Base-by-base conservation (phyloP, 306 rosid species). In the Prunus kanzakura region DNA sequence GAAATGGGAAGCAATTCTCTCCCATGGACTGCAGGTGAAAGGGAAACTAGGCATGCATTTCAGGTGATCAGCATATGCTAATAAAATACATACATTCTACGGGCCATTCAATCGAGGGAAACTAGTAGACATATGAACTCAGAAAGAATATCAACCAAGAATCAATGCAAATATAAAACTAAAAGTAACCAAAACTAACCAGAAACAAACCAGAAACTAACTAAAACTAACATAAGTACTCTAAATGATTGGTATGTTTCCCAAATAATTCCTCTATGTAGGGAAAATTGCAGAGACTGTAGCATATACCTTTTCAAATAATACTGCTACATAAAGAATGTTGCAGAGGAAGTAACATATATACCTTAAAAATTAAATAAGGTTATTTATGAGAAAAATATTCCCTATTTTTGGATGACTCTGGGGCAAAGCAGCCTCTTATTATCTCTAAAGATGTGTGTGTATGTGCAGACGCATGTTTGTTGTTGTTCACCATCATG, bases 1-100 rank as follows among this genome's bases (percentile, higher is more conserved):
- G 51, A 25, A 66, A 78, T 23, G 23, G 18, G 45, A 69, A n/a
- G 56, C 30, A 5, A 14, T 67, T 67, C 51, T 61, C 67, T 25
- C 30, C 46, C 68, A 51, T 25, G 7, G 41, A 74, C 20, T 27
- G 47, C 78, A 32, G 8, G 32, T 56, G 29, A 73, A 45, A 16
- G 29, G 25, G 19, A 27, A 72, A 76, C 66, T 41, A 64, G 19
- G 78, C 74, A 56, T 41, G 60, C 54, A 66, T 19, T 64, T 64
- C 56, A 52, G 41, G 79, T 61, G 45, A 77, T 29, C 23, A 30
- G 13, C n/a, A 65, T 32, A 49, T 49, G 49, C 71, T 35, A 58
- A 20, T 62, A 75, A 38, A 30, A 64, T 56, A 58, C 11, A 68
- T 25, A 66, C 45, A 32, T 41, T 47, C 63, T 57, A 61, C 20